These are phyloP conservation scores for Santalum album DNA, from an alignment of 164 flowering plant species.

Conservation along the genomic window DNA sequence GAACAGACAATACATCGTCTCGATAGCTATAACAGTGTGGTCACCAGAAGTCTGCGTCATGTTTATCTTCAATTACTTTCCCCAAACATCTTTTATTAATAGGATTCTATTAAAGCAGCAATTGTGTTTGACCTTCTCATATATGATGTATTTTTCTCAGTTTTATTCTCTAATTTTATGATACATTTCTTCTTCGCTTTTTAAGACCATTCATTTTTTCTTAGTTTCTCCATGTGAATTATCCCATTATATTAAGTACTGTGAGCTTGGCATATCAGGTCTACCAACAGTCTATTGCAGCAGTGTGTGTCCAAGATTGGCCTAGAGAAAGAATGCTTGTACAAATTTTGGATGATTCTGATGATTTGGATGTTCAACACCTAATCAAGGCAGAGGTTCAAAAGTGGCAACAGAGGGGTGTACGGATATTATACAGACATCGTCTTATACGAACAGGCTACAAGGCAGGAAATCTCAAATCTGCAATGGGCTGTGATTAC, in stretches of 20 bases:
- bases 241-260: neutral
- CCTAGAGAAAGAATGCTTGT: conserved; percentile 88
- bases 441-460: conserved; percentile 90
- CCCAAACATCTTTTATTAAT: no score
- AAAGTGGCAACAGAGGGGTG: conserved; percentile 93
- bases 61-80: no score
- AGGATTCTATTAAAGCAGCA: no score
- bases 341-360: conserved; percentile 90
- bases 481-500: conserved; percentile 95
- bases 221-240: neutral
- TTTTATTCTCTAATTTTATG: no score
- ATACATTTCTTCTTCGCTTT: neutral
- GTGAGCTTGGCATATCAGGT: conserved; percentile 45
- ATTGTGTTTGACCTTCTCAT: no score
- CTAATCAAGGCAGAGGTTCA: conserved; percentile 86
- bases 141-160: no score
- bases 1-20: no score
- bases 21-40: no score
- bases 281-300: conserved; percentile 86
- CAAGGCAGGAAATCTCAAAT: conserved; percentile 93
- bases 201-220: no score
- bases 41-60: no score
- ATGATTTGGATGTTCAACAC: conserved; percentile 62
- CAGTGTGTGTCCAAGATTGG: conserved; percentile 88
- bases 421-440: conserved; percentile 73